Evolutionary conservation across 768 basidiomycete genomes (phyloP), one percentile per base, ranked within the genome.

Genomic region (Gloeopeniophorella convolvens): DNA sequence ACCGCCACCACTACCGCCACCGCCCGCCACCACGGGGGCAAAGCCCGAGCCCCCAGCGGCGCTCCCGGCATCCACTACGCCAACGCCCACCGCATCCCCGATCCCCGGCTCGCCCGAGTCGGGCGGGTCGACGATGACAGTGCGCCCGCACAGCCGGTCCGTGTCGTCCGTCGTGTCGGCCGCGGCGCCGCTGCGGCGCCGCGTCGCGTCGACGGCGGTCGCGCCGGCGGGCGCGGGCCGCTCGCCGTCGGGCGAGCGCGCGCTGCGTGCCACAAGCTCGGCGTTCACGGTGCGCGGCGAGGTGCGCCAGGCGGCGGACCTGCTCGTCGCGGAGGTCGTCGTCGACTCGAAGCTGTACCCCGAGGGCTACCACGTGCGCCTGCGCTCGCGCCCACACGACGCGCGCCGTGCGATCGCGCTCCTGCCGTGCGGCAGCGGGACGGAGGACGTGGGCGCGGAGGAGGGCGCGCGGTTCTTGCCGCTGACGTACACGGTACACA

Each of bases 341-440:
- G 74, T 91, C 23, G 89, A 93, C 66, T 81, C 86, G 47, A 85
- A 84, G 63, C 69, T 88, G 50, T 92, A 87, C 66, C 79, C 84
- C 0, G 73, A 76, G 34, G 89, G 89, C n/a, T 91, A 89, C 54
- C 70, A 74, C 23, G 71, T 87, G 23, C 54, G 62, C 3, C 60
- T 82, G 35, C 60, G 61, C 39, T 80, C 79, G 21, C 65, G 60
- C 20, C 64, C 74, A 54, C 69, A 74, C 42, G 70, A 72, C 51
- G 56, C 60, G 9, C 65, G 65, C 15, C 62, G 63, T 34, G 66
- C 61, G 2, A 64, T 81, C 13, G 60, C 72, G 27, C 64, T 71
- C 20, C 63, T 60, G 28, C 55, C 53, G n/a, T n/a, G n/a, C n/a
- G n/a, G n/a, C n/a, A n/a, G n/a, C n/a, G n/a, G n/a, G n/a, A n/a